These are phyloP conservation scores for Erodium maritimum DNA, from an alignment of 345 rosid genomes.

Conservation along the genomic window DNA sequence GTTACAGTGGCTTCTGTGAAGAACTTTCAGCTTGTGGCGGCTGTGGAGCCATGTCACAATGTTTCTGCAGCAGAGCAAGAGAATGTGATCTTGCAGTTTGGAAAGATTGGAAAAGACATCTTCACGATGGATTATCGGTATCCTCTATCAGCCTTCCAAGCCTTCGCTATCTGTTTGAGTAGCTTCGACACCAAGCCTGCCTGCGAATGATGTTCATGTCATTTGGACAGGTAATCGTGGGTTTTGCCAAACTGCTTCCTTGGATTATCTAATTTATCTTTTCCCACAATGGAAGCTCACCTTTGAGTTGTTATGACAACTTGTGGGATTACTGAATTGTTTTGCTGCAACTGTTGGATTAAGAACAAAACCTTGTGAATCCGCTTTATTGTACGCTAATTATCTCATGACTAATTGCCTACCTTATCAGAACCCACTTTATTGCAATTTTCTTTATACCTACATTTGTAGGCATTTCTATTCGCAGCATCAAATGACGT, in stretches of 20 bases:
- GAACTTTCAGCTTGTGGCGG: slow-evolving; percentile 88
- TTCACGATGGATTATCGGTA: slow-evolving; percentile 93
- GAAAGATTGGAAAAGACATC: slow-evolving; percentile 84
- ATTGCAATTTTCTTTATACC: no score
- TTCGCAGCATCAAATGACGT: no score
- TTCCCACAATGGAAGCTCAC: slow-evolving; percentile 6
- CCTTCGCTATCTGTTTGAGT: slow-evolving; percentile 85
- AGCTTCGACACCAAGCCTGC: slow-evolving; percentile 97
- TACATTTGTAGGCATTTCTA: no score
- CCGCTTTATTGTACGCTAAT: not conserved
- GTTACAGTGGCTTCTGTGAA: slow-evolving; percentile 96
- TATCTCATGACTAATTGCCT: no score
- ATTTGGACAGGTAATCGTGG: slow-evolving; percentile 3
- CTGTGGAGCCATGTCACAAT: slow-evolving; percentile 46
- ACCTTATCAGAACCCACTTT: no score
- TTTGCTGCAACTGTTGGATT: slow-evolving; percentile 1
- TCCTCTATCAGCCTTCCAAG: slow-evolving; percentile 89
- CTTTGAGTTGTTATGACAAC: not conserved
- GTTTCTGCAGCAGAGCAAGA: slow-evolving; percentile 56
- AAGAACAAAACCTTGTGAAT: not conserved
- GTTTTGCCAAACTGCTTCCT: slow-evolving; percentile 3
- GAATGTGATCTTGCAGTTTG: slow-evolving; percentile 77
- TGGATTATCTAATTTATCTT: slow-evolving; percentile 5
- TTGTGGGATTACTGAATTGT: not conserved
- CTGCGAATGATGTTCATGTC: slow-evolving; percentile 40